Conservation (phyloP, 495 filamentous ascomycete species). For the Penicillium subrubescens region DNA sequence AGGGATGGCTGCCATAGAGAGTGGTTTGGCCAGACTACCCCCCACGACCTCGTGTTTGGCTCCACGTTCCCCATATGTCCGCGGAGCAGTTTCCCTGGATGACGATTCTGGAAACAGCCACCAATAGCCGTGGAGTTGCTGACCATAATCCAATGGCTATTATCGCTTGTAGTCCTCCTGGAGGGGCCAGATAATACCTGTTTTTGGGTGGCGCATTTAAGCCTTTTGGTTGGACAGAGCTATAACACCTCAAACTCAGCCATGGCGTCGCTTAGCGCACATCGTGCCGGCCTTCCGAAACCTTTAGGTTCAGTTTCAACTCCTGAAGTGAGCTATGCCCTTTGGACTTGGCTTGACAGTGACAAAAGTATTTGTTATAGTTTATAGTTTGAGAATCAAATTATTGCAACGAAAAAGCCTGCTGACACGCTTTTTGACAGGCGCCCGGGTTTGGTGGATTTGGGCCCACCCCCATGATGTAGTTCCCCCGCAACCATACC, state of each 20-base stretch:
- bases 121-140: not conserved
- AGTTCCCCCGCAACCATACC: not conserved
- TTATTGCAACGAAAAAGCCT: not conserved
- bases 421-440: not conserved
- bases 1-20: too few relatives aligned
- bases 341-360: not conserved
- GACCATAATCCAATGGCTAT: not conserved
- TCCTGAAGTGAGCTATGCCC: not conserved
- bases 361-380: not conserved
- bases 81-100: not conserved
- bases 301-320: not conserved
- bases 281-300: conserved; percentile 1
- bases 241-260: not conserved
- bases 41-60: too few relatives aligned
- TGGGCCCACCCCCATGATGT: not conserved
- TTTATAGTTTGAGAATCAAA: not conserved
- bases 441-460: not conserved
- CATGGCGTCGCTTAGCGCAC: conserved; percentile 2
- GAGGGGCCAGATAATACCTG: not conserved
- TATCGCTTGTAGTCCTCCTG: not conserved
- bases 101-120: not conserved
- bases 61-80: not conserved
- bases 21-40: too few relatives aligned
- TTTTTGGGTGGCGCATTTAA: not conserved
- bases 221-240: not conserved